phyloP scores from a whole-genome alignment of 345 rosid species.

The Murraya koenigii region DNA sequence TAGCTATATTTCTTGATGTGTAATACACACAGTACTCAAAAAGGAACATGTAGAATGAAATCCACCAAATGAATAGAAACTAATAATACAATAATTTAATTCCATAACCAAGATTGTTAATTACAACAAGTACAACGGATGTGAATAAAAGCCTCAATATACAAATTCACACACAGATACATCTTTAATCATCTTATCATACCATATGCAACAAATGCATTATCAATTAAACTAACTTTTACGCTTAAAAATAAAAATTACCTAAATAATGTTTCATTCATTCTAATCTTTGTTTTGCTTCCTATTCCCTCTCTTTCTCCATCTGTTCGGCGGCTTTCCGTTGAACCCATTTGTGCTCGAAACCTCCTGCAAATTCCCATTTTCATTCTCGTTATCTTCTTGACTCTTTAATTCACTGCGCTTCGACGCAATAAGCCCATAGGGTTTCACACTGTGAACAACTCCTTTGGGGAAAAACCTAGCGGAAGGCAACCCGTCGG shows the following conservation, averaged over 20 bases:
- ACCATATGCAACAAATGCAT: slow-evolving; percentile 9
- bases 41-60: not conserved
- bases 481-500: slow-evolving; percentile 70
- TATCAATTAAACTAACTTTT: not conserved
- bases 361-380: not conserved
- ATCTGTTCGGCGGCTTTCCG: not conserved
- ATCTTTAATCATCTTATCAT: not conserved
- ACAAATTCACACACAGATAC: not conserved
- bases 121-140: not conserved
- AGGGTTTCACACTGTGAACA: slow-evolving; percentile 73
- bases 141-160: not conserved
- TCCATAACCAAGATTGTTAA: not conserved
- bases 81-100: not conserved
- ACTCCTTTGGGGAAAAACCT: slow-evolving; percentile 87
- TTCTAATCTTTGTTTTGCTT: slow-evolving; percentile 4
- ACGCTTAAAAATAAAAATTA: not conserved
- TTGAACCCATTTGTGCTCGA: not conserved
- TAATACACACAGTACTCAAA: not conserved
- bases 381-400: not conserved
- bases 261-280: not conserved
- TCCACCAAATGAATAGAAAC: not conserved
- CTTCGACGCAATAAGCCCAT: slow-evolving; percentile 26
- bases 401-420: slow-evolving; percentile 9
- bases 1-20: not conserved
- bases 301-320: slow-evolving; percentile 27